Percentiles rank a stretch among this genome's conserved stretches.
These are phyloP conservation scores for Buxus sempervirens DNA, from an alignment of 164 flowering plant species.

Conservation along the genomic window DNA sequence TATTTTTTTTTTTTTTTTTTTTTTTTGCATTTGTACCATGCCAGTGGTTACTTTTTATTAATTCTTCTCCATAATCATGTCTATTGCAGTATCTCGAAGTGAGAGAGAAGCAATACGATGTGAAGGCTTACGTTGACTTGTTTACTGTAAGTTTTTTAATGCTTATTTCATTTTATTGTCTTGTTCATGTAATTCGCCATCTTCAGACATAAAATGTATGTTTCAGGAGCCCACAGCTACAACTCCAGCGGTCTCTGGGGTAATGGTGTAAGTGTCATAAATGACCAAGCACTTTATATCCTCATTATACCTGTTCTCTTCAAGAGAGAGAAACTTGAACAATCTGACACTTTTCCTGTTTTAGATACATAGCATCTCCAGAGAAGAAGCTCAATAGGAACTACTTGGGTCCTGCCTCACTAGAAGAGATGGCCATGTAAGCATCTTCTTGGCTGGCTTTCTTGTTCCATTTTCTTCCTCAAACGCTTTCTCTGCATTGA, in stretches of 20 bases:
- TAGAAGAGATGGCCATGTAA: conserved; percentile 86
- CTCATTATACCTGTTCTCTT: not conserved
- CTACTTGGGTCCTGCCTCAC: conserved; percentile 85
- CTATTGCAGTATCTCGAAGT: conserved; percentile 76
- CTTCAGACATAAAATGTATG: not conserved
- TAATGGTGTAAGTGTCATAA: conserved; percentile 71
- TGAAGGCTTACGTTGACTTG: conserved; percentile 71
- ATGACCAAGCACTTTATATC: not conserved
- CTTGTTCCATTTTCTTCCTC: not conserved
- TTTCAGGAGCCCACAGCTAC: conserved; percentile 53
- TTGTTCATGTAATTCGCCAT: not conserved
- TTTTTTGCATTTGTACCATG: not conserved
- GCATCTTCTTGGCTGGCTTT: conserved; percentile 6
- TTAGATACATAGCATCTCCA: conserved; percentile 83
- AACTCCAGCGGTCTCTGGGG: conserved; percentile 62
- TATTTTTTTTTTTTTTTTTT: not conserved
- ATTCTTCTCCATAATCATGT: conserved; percentile 11
- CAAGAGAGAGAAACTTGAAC: not conserved
- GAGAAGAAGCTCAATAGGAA: conserved; percentile 66
- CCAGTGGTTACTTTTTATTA: conserved; percentile 10
- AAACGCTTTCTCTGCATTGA: conserved; percentile 2
- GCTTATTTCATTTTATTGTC: not conserved
- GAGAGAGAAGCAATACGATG: conserved; percentile 94
- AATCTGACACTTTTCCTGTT: conserved; percentile 6
- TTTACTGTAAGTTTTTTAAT: conserved; percentile 59